These are phyloP conservation scores for Dittrichia graveolens DNA, from an alignment of 129 eudicot genomes.

Conservation along the genomic window DNA sequence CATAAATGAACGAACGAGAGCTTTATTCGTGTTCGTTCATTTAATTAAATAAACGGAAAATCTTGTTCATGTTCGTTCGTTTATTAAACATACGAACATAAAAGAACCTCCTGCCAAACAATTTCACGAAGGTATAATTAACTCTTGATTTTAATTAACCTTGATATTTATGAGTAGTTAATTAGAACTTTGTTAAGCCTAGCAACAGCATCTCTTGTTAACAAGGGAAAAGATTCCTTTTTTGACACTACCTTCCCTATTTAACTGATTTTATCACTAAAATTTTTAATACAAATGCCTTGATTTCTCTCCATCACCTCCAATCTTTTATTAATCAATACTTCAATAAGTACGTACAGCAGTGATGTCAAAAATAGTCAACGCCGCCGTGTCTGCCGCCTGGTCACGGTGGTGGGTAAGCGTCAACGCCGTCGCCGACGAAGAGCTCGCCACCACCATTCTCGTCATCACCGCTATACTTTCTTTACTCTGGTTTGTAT, in stretches of 20 bases:
- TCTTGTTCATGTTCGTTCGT: too few relatives aligned
- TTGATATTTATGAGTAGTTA: too few relatives aligned
- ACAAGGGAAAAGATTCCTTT: not conserved
- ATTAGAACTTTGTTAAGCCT: too few relatives aligned
- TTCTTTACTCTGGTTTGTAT: constrained; percentile 11
- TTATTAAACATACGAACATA: too few relatives aligned
- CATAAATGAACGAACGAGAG: too few relatives aligned
- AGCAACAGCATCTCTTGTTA: not conserved
- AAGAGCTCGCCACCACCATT: not conserved
- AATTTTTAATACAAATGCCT: not conserved
- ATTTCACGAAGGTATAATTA: too few relatives aligned
- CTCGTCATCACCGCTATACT: constrained; percentile 6
- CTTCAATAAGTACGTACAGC: not conserved
- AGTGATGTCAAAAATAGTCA: not conserved
- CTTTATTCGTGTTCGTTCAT: too few relatives aligned
- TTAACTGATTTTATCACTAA: not conserved
- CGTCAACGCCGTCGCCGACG: not conserved
- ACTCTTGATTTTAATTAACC: too few relatives aligned
- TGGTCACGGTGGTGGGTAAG: constrained; percentile 31
- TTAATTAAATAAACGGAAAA: too few relatives aligned
- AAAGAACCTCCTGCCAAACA: too few relatives aligned
- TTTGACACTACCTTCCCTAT: not conserved
- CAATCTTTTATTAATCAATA: not conserved
- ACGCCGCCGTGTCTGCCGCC: not conserved
- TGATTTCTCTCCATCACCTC: not conserved